Percentiles rank a stretch among this genome's conserved stretches.
These are phyloP conservation scores for Talaromyces sp. DNA, from an alignment of 2,329 filamentous ascomycete genomes.

Conservation along the genomic window DNA sequence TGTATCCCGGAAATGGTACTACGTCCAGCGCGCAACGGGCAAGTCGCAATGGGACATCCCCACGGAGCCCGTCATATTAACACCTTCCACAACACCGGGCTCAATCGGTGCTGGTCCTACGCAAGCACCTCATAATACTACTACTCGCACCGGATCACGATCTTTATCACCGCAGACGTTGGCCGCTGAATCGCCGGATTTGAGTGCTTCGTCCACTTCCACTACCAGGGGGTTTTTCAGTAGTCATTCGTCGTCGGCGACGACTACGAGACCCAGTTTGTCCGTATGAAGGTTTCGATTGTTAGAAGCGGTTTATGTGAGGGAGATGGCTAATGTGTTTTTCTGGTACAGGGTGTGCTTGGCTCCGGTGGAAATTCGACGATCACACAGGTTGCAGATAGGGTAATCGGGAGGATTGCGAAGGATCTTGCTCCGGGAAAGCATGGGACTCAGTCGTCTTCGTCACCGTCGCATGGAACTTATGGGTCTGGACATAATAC, in stretches of 20 bases:
- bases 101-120: conserved; percentile 29
- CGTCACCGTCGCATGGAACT: conserved; percentile 1
- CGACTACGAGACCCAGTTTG: conserved; percentile 21
- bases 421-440: conserved; percentile 18
- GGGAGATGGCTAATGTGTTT: conserved; percentile 24
- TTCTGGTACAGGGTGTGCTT: conserved; percentile 16
- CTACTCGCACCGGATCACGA: conserved; percentile 23
- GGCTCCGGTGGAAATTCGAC: conserved; percentile 12
- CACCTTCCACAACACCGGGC: conserved; percentile 32
- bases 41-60: conserved; percentile 42
- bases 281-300: conserved; percentile 28
- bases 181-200: conserved; percentile 11
- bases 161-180: conserved; percentile 21
- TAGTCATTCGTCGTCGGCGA: not conserved
- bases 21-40: conserved; percentile 38
- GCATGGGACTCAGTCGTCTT: conserved; percentile 5
- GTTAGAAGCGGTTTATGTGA: not conserved
- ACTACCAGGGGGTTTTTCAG: conserved; percentile 7
- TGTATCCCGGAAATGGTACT: conserved; percentile 38
- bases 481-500: conserved; percentile 11
- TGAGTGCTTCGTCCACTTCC: not conserved
- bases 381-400: conserved; percentile 20
- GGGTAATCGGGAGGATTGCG: conserved; percentile 21
- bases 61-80: conserved; percentile 37
- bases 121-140: conserved; percentile 20